Conservation (phyloP, 805 yeast species). For the Sugiyamaella boreocaroliniensis region DNA sequence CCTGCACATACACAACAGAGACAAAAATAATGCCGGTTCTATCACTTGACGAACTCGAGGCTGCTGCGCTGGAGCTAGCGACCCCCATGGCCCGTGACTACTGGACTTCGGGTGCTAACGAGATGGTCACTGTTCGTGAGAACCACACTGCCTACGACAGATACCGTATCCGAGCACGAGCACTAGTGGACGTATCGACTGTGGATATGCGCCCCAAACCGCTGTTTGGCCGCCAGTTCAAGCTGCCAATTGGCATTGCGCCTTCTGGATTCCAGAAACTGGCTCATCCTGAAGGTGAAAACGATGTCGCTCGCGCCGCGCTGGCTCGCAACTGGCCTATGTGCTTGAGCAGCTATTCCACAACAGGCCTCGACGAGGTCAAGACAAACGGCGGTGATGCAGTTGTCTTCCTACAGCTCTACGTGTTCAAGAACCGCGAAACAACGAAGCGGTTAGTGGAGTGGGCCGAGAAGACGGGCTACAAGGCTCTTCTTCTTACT, state of each 20-base stretch:
- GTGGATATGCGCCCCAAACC: constrained; percentile 20
- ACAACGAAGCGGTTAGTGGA: constrained; percentile 22
- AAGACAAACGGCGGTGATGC: constrained; percentile 21
- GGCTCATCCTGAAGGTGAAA: constrained; percentile 31
- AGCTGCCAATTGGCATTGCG: constrained; percentile 31
- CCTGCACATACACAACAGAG: background rate
- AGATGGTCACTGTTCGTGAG: constrained; percentile 24
- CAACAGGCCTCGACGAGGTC: constrained; percentile 24
- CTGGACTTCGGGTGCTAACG: constrained; percentile 29
- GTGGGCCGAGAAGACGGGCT: constrained; percentile 29
- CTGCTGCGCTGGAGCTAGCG: constrained; percentile 15
- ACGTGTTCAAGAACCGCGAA: constrained; percentile 27
- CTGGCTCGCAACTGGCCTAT: constrained; percentile 25
- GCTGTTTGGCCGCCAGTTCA: constrained; percentile 24
- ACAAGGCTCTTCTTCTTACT: constrained; percentile 45
- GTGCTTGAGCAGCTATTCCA: constrained; percentile 27
- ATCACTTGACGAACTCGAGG: constrained; percentile 12
- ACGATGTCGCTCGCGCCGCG: constrained; percentile 31
- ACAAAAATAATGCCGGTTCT: constrained; percentile 3
- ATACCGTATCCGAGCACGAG: constrained; percentile 26
- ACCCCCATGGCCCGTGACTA: constrained; percentile 17
- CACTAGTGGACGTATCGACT: constrained; percentile 25
- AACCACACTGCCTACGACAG: constrained; percentile 25
- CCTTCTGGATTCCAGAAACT: constrained; percentile 31
- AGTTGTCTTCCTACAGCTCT: constrained; percentile 26